phyloP scores from a whole-genome alignment of 441 rosid species.

The Capsella rubella region DNA sequence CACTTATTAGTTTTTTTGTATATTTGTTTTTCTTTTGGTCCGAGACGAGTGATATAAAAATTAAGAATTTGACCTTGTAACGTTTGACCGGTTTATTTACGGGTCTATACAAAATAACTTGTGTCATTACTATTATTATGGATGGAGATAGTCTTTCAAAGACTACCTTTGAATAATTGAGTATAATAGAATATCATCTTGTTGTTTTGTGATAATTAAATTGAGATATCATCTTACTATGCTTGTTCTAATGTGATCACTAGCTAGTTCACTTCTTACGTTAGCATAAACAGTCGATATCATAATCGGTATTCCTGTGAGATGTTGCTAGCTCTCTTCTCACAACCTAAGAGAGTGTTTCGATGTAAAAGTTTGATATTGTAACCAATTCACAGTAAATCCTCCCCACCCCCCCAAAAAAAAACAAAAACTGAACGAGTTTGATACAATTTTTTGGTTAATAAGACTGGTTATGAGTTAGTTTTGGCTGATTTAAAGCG shows the following conservation, averaged over 20 bases:
- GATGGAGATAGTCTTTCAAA: slow-evolving; percentile 13
- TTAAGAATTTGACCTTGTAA: neutral
- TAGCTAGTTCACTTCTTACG: neutral
- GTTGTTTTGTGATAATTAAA: no score
- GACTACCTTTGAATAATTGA: neutral
- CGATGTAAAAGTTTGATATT: neutral
- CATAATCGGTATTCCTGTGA: neutral
- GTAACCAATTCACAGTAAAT: no score
- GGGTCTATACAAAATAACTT: slow-evolving; percentile 34
- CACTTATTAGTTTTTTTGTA: slow-evolving; percentile 32
- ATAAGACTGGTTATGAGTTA: neutral
- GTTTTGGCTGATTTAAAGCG: slow-evolving; percentile 1
- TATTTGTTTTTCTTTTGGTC: neutral
- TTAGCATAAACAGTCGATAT: neutral
- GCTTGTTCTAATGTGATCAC: neutral
- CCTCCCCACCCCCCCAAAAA: no score
- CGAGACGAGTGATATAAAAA: neutral
- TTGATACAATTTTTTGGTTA: neutral
- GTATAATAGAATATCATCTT: no score
- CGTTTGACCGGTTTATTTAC: slow-evolving; percentile 30
- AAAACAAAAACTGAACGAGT: no score
- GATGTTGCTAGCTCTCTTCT: neutral
- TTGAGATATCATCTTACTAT: no score
- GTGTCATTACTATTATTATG: neutral
- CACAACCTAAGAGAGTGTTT: neutral